Evolutionary conservation across 2,329 filamentous ascomycete genomes (phyloP), one percentile per base, ranked within the genome.

Genomic region (Fonsecaea erecta): DNA sequence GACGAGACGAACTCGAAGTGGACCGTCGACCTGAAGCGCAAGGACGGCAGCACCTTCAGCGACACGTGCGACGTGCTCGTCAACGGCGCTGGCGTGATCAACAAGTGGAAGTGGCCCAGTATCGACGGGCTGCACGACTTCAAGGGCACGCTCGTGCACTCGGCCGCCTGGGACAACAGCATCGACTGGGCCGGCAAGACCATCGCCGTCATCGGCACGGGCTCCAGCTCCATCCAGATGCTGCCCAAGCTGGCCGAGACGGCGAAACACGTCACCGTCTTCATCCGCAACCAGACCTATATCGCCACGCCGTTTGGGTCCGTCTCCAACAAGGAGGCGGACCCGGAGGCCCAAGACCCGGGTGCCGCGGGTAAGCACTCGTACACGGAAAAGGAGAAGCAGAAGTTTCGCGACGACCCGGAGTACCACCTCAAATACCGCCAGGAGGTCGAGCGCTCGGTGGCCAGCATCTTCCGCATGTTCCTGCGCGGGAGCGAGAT

Each of bases 91-190:
- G 68, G 68, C 7, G 57, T 66, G 0, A 21, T 69, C 53, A 65
- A 67, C 60, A 70, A 71, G 21, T 75, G 73, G 73, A 74, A 75
- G 34, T 83, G 78, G 77, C 81, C 78, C 1, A 59, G 68, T 1
- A 77, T 79, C 30, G 67, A 68, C 2, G 78, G 78, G 1, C 67
- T 79, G 6, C 62, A 76, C 14, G 68, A 71, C 6, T 80, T 78
- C 66, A 64, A 73, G 52, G 78, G 78, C 1, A 63, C 72, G 7
- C 63, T 79, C 8, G 68, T 74, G 28, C 76, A 77, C 58, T 73
- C 71, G n/a, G 74, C 75, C 1, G 68, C 66, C 6, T 79, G 75
- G 75, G 71, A 75, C 48, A 64, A 70, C 5, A 57, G 62, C 2
- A 72, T 74, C 48, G 74, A 77, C 64, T 71, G 65, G 61, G 51